Percentiles rank a stretch among this genome's conserved stretches.
phyloP scores from a whole-genome alignment of 139 green algal species.

The Zygnema cylindricum region DNA sequence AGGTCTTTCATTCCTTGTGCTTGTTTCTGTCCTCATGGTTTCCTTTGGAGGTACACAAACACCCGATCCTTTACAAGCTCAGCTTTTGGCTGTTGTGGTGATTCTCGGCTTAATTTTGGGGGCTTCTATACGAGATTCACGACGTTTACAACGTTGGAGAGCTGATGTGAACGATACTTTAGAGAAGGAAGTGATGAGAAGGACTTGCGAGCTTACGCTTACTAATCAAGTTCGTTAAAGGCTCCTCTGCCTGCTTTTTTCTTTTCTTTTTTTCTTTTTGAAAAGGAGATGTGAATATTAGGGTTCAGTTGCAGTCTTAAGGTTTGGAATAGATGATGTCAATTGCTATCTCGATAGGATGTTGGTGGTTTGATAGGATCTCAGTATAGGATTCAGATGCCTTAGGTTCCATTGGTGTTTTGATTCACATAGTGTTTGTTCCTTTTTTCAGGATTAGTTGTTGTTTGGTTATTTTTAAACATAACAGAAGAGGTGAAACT shows the following conservation, averaged over 20 bases:
- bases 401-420: no score
- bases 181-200: conserved; percentile 17
- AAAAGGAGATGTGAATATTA: no score
- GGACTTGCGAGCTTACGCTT: background rate
- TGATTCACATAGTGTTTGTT: no score
- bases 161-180: conserved; percentile 14
- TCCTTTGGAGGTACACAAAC: background rate
- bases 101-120: background rate
- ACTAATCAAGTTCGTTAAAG: background rate
- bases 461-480: no score
- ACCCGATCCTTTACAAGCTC: background rate
- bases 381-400: no score
- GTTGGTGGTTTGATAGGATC: no score
- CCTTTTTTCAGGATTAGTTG: no score
- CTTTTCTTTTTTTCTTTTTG: no score
- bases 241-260: background rate
- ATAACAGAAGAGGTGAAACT: no score
- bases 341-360: no score
- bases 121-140: background rate
- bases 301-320: no score
- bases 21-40: background rate
- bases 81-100: background rate
- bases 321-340: no score
- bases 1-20: background rate
- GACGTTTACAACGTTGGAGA: background rate